Conservation (phyloP, 768 basidiomycete genomes). For the Lanmaoa pseudosensibilis region DNA sequence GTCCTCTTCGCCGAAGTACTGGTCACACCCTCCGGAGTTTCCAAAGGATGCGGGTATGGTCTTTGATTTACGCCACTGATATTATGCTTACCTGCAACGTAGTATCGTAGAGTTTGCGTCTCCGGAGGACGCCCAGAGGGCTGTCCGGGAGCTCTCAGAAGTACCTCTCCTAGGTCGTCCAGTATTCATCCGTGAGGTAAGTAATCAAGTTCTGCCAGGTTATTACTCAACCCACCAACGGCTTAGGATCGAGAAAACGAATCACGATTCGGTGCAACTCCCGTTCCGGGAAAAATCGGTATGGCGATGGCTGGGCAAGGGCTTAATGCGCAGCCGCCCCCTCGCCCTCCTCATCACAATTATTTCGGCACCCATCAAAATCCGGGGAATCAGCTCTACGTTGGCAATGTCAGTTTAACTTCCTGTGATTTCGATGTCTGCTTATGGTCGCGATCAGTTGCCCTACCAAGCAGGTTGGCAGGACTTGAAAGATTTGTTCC, state of each 20-base stretch:
- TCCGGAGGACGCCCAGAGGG: conserved; percentile 85
- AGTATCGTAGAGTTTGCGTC: conserved; percentile 96
- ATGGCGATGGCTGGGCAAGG: conserved; percentile 96
- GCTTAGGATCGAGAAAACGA: conserved; percentile 92
- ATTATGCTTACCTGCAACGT: conserved; percentile 12
- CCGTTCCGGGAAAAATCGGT: conserved; percentile 94
- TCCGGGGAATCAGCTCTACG: conserved; percentile 91
- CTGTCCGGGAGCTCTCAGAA: conserved; percentile 90
- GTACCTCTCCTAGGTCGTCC: conserved; percentile 88
- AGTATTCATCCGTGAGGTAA: conserved; percentile 94
- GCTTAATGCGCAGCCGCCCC: conserved; percentile 73
- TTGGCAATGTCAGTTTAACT: conserved; percentile 73
- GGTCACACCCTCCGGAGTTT: conserved; percentile 92
- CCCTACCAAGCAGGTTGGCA: conserved; percentile 99
- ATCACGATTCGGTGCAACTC: conserved; percentile 92
- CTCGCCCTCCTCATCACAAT: conserved; percentile 80
- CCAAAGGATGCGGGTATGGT: conserved; percentile 98
- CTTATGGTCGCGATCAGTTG: conserved; percentile 49
- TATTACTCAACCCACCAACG: neutral
- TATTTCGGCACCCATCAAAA: conserved; percentile 54
- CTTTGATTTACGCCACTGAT: neutral
- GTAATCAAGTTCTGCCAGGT: conserved; percentile 3
- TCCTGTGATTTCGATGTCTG: neutral
- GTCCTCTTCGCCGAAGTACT: conserved; percentile 99
- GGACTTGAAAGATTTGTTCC: conserved; percentile 96